A percentile compares a stretch with the other conserved stretches of the same genome.
Evolutionary conservation across 768 basidiomycete genomes (phyloP).

Genomic region (Clitopilus hobsonii): DNA sequence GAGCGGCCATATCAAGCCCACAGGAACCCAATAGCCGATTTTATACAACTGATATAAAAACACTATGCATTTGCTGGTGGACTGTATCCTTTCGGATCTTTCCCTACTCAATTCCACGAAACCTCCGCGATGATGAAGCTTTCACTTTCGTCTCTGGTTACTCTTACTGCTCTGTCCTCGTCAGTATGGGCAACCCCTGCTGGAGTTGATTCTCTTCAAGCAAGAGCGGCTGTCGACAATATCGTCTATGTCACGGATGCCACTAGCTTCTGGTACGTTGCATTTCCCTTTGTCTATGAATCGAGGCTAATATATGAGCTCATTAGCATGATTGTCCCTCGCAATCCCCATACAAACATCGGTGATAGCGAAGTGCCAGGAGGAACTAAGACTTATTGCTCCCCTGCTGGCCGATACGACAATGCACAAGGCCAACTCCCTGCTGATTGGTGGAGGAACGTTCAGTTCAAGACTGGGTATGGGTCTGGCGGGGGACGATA

Average conservation of each 20-base stretch:
- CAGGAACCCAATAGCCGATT: background rate
- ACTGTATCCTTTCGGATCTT: background rate
- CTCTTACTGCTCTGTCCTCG: background rate
- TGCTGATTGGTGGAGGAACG: constrained; percentile 42
- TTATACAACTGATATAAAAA: background rate
- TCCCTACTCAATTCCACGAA: background rate
- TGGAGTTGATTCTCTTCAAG: constrained; percentile 10
- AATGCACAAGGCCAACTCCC: constrained; percentile 37
- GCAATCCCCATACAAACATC: constrained; percentile 44
- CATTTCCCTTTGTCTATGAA: background rate
- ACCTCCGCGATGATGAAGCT: background rate
- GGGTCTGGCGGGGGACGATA: constrained; percentile 33
- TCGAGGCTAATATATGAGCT: background rate
- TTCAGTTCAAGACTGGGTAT: constrained; percentile 35
- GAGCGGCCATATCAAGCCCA: background rate
- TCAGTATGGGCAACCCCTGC: background rate
- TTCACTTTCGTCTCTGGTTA: background rate
- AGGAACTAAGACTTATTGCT: constrained; percentile 48
- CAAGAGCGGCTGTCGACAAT: constrained; percentile 36
- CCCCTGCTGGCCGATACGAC: constrained; percentile 32
- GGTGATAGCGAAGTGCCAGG: constrained; percentile 49
- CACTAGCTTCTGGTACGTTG: constrained; percentile 38
- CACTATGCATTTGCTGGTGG: background rate
- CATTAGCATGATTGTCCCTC: constrained; percentile 43
- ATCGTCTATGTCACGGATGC: constrained; percentile 45